A percentile compares a stretch with the other conserved stretches of the same genome.
phyloP scores from a whole-genome alignment of 306 rosid genomes.

The Ammopiptanthus mongolicus region DNA sequence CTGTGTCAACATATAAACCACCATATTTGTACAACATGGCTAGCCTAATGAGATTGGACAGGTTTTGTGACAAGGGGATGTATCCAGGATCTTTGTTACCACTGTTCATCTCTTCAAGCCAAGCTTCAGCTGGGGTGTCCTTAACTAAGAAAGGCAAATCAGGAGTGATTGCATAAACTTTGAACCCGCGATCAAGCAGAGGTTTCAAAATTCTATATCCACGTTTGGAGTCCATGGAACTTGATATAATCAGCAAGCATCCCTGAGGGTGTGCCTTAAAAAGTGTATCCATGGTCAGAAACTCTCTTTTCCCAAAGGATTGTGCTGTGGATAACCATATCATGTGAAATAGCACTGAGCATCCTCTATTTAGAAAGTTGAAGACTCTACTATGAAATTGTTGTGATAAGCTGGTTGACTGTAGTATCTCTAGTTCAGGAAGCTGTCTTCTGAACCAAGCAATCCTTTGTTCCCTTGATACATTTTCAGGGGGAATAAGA shows the following conservation, averaged over 20 bases:
- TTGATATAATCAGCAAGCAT: conserved; percentile 55
- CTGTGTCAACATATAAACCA: conserved; percentile 54
- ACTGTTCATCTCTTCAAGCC: conserved; percentile 30
- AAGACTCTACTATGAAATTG: conserved; percentile 35
- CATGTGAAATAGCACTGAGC: conserved; percentile 45
- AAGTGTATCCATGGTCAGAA: conserved; percentile 48
- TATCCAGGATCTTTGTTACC: conserved; percentile 52
- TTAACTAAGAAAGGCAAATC: conserved; percentile 58
- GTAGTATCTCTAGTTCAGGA: conserved; percentile 28
- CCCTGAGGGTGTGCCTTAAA: conserved; percentile 51
- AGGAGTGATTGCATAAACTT: conserved; percentile 47
- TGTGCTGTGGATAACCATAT: conserved; percentile 46
- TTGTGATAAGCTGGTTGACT: conserved; percentile 24
- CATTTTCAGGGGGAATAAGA: too few relatives aligned
- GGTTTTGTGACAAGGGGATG: conserved; percentile 55
- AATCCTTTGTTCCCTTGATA: conserved; percentile 20
- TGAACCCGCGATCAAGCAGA: conserved; percentile 38
- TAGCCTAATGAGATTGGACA: conserved; percentile 55
- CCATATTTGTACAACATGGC: conserved; percentile 53
- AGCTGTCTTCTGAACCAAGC: conserved; percentile 34
- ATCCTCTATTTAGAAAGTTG: conserved; percentile 23
- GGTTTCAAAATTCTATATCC: conserved; percentile 50
- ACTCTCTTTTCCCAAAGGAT: conserved; percentile 43
- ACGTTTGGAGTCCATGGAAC: conserved; percentile 42
- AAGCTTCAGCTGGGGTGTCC: conserved; percentile 50